Evolutionary conservation across 306 rosid species (phyloP), one percentile per base, ranked within the genome.

Genomic region (Cucurbita maxima): DNA sequence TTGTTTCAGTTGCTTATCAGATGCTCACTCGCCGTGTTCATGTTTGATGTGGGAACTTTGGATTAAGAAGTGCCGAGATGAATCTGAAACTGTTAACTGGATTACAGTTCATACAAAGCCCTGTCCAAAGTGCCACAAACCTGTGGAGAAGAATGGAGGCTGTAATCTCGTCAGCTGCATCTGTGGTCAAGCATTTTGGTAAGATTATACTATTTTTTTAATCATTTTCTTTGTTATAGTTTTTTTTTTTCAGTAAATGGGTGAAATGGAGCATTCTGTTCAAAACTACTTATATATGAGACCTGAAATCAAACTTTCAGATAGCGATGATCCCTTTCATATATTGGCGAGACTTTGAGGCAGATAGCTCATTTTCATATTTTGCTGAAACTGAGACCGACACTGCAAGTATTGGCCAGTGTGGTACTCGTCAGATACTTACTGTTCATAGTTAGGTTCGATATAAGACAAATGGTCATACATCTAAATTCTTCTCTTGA

Each of bases 71-170:
- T 91, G 97, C 78, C 84, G 82, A 43, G 99, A 95, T 72, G 99
- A 95, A 83, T 95, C 99, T n/a, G 99, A 91, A 85, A 91, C 91
- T 19, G 96, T 95, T 76, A 95, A 95, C 78, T 95, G 99, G 99
- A 91, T 95, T 64, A 91, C 99, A 8, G 99, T 88, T 59, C 88
- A 95, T 77, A 95, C 99, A 30, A 95, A 95, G 79, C 84, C 96
- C 62, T 95, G 99, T 56, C 99, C 99, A 4, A 89, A 91, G 84
- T 95, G 99, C 79, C 95, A 84, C 83, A 95, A 95, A 84, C 87
- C 91, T 1, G 99, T 95, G 69, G 97, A 95, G 88, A 95, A 95
- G 86, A 95, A 91, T 71, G 99, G 99, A 79, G 99, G 99, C 64
- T 95, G 99, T 88, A 95, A 95, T 80, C 90, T 88, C 73, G 99